Base-by-base conservation (phyloP, 441 rosid species). In the Erodium texanum region DNA sequence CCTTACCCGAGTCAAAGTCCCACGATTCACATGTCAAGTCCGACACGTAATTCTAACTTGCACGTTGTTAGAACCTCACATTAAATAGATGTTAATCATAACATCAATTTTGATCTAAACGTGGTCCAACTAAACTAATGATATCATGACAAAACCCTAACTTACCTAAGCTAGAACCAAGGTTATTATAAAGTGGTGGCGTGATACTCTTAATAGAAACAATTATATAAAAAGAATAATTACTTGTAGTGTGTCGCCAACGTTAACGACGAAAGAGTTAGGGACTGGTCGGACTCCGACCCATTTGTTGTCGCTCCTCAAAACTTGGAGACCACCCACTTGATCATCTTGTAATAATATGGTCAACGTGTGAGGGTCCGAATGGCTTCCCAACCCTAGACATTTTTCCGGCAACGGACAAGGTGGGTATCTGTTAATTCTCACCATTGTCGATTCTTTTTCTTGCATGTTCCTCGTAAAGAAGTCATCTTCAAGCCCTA, bases 201-300 rank as follows among this genome's bases (percentile, higher is more conserved):
- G n/a, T n/a, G n/a, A n/a, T n/a, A n/a, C n/a, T n/a, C n/a, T n/a
- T n/a, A n/a, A n/a, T n/a, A n/a, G n/a, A n/a, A n/a, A n/a, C n/a
- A n/a, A n/a, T n/a, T n/a, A n/a, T n/a, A n/a, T n/a, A n/a, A n/a
- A 27, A 27, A 27, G 29, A 12, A 0, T 24, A 29, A 16, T 29
- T 64, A 32, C 66, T 19, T 65, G 48, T 7, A 65, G 24, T 23
- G 67, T 65, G 67, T 65, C 67, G 19, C 63, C 63, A 10, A 58
- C 20, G 63, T 58, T 58, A 11, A 58, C 18, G 27, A 58, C 63
- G 9, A 58, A 58, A 3, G 63, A 58, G 5, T 58, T 8, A 3
- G 63, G 63, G 29, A 58, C 3, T 1, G 63, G 63, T 19, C 63
- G 63, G 10, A 58, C 15, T 18, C 63, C 63, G 15, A 58, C 63